Evolutionary conservation across 768 basidiomycete species (phyloP).

Genomic region (Pholiota conissans): DNA sequence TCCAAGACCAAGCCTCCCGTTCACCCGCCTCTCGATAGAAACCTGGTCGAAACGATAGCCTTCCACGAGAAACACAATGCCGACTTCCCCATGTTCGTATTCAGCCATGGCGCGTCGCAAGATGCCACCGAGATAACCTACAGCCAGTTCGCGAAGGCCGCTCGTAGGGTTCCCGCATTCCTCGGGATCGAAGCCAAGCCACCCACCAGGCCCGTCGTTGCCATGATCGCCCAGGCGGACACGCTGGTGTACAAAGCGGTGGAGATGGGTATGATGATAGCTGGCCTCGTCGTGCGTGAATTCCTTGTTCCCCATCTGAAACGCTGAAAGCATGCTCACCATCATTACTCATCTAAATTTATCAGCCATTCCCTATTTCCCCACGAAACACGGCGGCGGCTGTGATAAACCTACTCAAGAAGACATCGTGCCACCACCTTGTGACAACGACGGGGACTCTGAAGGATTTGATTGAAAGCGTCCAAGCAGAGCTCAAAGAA

Average conservation of each 20-base stretch:
- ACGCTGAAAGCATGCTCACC: background rate
- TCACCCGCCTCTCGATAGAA: slow-evolving; percentile 6
- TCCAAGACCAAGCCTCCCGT: slow-evolving; percentile 3
- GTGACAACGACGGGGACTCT: slow-evolving; percentile 32
- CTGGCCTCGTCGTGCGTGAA: slow-evolving; percentile 4
- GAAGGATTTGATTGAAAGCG: slow-evolving; percentile 23
- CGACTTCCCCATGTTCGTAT: slow-evolving; percentile 10
- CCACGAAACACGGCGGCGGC: slow-evolving; percentile 13
- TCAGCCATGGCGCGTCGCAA: background rate
- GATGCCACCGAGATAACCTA: slow-evolving; percentile 8
- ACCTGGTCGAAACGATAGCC: slow-evolving; percentile 38
- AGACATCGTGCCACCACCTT: slow-evolving; percentile 4
- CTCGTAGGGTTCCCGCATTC: slow-evolving; percentile 1
- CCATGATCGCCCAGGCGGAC: slow-evolving; percentile 10
- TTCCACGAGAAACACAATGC: slow-evolving; percentile 47
- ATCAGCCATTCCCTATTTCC: slow-evolving; percentile 15
- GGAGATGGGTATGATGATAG: slow-evolving; percentile 6
- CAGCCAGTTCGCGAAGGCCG: slow-evolving; percentile 6
- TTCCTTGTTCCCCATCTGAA: background rate
- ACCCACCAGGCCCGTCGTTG: slow-evolving; percentile 6
- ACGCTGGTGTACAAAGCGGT: slow-evolving; percentile 11
- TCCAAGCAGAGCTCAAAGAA: slow-evolving; percentile 22
- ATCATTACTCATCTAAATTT: background rate
- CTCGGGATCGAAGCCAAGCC: slow-evolving; percentile 3
- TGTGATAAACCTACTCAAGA: slow-evolving; percentile 11